Percentiles rank a stretch among this genome's conserved stretches.
These are phyloP conservation scores for Chalciporus piperatus DNA, from an alignment of 768 basidiomycete species.

Conservation along the genomic window DNA sequence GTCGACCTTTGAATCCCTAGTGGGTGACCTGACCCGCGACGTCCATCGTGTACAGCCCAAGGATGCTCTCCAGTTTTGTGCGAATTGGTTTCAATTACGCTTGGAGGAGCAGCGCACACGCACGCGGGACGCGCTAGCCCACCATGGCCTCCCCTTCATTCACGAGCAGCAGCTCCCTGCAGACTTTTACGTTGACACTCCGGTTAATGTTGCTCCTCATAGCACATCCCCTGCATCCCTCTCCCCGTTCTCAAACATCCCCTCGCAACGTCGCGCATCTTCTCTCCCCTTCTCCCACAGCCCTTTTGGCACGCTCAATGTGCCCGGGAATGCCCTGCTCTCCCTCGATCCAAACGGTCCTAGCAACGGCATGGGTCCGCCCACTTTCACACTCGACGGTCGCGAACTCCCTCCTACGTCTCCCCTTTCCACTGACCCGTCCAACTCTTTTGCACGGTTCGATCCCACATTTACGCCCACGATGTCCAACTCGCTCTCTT, in stretches of 20 bases:
- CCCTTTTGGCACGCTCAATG: constrained; percentile 77
- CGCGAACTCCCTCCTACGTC: constrained; percentile 62
- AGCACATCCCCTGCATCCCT: constrained; percentile 39
- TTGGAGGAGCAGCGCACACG: constrained; percentile 82
- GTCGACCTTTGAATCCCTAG: constrained; percentile 81
- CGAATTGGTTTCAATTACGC: constrained; percentile 91
- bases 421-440: constrained; percentile 46
- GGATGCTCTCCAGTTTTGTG: constrained; percentile 89
- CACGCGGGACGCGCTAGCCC: constrained; percentile 57
- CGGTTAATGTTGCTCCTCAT: constrained; percentile 32
- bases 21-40: constrained; percentile 85
- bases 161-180: constrained; percentile 51
- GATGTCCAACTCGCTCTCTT: constrained; percentile 38
- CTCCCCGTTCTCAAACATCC: constrained; percentile 56
- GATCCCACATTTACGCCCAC: constrained; percentile 44
- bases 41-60: constrained; percentile 81
- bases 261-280: constrained; percentile 51
- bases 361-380: constrained; percentile 37
- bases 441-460: constrained; percentile 50
- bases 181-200: constrained; percentile 59
- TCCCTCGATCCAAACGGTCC: constrained; percentile 41
- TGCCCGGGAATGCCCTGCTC: constrained; percentile 77
- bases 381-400: constrained; percentile 58
- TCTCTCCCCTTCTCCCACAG: constrained; percentile 54
- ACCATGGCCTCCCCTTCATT: constrained; percentile 47